These are phyloP conservation scores for Sisymbrium altissimum DNA, from an alignment of 345 rosid genomes.

Conservation along the genomic window DNA sequence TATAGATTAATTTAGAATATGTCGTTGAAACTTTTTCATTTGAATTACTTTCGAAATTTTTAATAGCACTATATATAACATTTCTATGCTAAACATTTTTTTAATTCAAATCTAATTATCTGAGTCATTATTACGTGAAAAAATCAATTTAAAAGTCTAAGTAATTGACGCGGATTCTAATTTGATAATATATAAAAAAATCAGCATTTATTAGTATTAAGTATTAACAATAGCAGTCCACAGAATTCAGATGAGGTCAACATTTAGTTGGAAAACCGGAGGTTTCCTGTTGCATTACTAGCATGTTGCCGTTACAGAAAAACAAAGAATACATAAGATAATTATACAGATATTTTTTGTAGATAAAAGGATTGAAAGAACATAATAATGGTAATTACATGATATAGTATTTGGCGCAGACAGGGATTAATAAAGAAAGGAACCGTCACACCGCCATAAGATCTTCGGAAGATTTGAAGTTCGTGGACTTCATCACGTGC, in stretches of 20 bases:
- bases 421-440: conserved; percentile 12
- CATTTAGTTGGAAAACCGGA: conserved; percentile 10
- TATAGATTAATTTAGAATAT: no score
- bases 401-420: background rate
- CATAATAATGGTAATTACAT: background rate
- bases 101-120: no score
- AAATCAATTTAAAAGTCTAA: no score
- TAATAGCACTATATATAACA: no score
- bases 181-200: no score
- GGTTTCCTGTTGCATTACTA: conserved; percentile 29
- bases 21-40: no score
- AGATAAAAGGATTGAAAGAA: conserved; percentile 10
- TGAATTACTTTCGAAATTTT: no score
- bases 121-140: no score
- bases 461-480: conserved; percentile 31
- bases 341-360: background rate
- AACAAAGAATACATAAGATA: background rate
- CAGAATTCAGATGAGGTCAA: conserved; percentile 27
- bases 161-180: no score
- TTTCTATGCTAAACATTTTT: no score
- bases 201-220: no score
- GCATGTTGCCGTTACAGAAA: conserved; percentile 23
- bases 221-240: background rate
- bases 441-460: conserved; percentile 32
- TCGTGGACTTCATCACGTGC: conserved; percentile 32